phyloP scores from a whole-genome alignment of 2,329 filamentous ascomycete species.

The Aspergillus intermedius region DNA sequence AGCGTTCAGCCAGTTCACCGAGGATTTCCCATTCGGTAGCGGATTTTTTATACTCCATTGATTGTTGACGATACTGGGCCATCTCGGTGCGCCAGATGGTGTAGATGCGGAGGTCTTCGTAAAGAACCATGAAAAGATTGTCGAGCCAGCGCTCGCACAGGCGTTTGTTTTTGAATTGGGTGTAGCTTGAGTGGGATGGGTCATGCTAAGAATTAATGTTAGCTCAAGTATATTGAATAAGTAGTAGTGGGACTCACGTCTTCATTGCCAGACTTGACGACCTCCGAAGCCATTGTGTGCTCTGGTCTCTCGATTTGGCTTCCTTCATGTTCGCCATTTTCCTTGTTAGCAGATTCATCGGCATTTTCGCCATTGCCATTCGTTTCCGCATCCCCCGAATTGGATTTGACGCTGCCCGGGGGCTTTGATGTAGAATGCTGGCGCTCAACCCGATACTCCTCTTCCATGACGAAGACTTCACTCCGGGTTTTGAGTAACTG shows the following conservation, averaged over 20 bases:
- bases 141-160: conserved; percentile 97
- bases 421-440: conserved; percentile 26
- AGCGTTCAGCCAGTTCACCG: conserved; percentile 80
- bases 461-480: conserved; percentile 98
- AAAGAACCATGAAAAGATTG: conserved; percentile 98
- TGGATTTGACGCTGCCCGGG: conserved; percentile 42
- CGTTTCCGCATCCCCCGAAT: conserved; percentile 31
- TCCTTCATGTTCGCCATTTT: conserved; percentile 19
- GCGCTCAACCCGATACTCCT: conserved; percentile 83
- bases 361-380: conserved; percentile 30
- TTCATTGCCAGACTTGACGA: conserved; percentile 68
- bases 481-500: conserved; percentile 89
- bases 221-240: conserved; percentile 1
- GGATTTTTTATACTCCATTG: conserved; percentile 92
- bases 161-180: conserved; percentile 92
- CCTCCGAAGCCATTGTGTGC: conserved; percentile 69
- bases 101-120: conserved; percentile 95
- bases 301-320: conserved; percentile 67
- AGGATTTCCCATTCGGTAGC: conserved; percentile 98
- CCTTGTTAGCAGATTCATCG: conserved; percentile 26
- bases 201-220: conserved; percentile 44
- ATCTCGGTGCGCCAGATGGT: conserved; percentile 99
- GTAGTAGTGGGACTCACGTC: conserved; percentile 46
- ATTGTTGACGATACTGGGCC: conserved; percentile 87
- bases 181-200: conserved; percentile 65